Base-by-base conservation (phyloP, 2,329 filamentous ascomycete species). In the Rosellinia necatrix region DNA sequence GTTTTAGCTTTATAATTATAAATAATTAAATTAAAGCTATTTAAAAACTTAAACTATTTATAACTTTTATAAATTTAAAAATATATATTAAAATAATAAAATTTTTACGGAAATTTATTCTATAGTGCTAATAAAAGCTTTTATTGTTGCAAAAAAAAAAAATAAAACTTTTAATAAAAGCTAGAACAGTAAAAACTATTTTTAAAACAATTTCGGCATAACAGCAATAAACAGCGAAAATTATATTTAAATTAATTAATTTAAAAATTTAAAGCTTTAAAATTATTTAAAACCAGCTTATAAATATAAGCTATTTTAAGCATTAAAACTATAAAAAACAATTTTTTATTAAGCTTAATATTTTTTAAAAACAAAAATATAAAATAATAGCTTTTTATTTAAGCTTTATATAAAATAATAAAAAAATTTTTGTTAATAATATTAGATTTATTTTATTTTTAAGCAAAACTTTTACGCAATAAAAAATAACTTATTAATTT, bases 61-160 rank as follows among this genome's bases (percentile, higher is more conserved):
- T 5, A 32, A 32, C n/a, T 32, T 32, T 12, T 4, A 4, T 5
- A 6, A 12, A 12, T 13, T 43, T 19, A 19, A n/a, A 46, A 46
- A 46, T 22, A 22, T 46, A 46, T 46, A 46, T 46, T 22, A 22
- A 10, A 4, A 12, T 46, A 13, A 7, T 46, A 21, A 34, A 29
- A n/a, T 46, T 46, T 46, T 34, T 46, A 22, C 8, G n/a, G 5
- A 46, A 46, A 21, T 46, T 46, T 46, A 46, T 46, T 2, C 7
- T n/a, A 1, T 46, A 46, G 17, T 46, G n/a, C 24, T 32, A 46
- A n/a, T n/a, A 46, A 22, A 46, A 46, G 10, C 15, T 46, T 2
- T 32, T 32, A 2, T 6, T 22, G 12, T 46, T 46, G 22, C n/a
- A 46, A 32, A 2, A 32, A 1, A 5, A n/a, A 32, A 46, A 46